These are phyloP conservation scores for Simmondsia chinensis DNA, from an alignment of 148 eudicot genomes.

Conservation along the genomic window DNA sequence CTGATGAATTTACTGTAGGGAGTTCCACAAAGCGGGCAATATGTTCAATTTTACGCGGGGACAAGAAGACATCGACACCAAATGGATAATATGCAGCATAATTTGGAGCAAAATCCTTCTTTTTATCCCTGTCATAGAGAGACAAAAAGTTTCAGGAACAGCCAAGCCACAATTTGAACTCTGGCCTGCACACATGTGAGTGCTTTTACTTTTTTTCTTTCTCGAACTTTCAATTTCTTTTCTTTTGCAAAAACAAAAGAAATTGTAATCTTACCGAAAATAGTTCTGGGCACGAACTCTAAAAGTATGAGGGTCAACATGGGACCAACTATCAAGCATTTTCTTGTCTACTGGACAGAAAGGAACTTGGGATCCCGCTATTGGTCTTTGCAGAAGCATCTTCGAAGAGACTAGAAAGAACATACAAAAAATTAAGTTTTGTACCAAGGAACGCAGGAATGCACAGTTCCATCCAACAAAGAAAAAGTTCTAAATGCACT, in stretches of 20 bases:
- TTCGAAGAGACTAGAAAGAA: slow-evolving; percentile 63
- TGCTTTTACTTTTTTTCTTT: no score
- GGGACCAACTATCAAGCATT: slow-evolving; percentile 80
- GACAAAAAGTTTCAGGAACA: slow-evolving; percentile 1
- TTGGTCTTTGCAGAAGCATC: slow-evolving; percentile 70
- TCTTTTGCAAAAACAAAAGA: neutral
- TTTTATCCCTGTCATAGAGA: slow-evolving; percentile 65
- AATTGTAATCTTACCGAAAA: slow-evolving; percentile 43
- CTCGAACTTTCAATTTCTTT: no score
- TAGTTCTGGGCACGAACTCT: slow-evolving; percentile 72
- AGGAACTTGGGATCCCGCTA: slow-evolving; percentile 95
- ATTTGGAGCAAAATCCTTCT: slow-evolving; percentile 74
- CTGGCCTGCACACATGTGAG: neutral
- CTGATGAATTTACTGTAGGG: slow-evolving; percentile 42
- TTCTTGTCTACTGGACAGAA: slow-evolving; percentile 71
- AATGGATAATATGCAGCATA: slow-evolving; percentile 81
- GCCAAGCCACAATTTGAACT: slow-evolving; percentile 1
- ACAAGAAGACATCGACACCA: slow-evolving; percentile 82
- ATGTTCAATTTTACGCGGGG: slow-evolving; percentile 80
- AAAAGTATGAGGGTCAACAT: slow-evolving; percentile 58
- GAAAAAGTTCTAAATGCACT: no score
- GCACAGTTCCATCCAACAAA: no score
- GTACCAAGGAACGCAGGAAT: no score
- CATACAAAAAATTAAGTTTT: no score
- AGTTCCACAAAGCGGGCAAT: slow-evolving; percentile 84